phyloP scores from a whole-genome alignment of 345 rosid species.

The Pugionium cornutum region DNA sequence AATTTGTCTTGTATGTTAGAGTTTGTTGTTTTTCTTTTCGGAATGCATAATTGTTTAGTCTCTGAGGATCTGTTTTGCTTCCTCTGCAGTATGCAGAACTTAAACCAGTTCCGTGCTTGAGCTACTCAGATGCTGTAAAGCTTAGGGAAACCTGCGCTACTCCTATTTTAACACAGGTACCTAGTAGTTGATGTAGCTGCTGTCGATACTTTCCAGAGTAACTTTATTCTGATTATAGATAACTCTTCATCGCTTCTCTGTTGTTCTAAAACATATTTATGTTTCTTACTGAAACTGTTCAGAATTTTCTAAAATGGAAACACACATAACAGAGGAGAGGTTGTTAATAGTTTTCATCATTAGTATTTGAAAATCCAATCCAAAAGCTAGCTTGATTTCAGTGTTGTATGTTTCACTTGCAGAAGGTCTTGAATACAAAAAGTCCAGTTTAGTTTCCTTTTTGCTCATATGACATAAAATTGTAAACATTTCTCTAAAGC shows the following conservation, averaged over 20 bases:
- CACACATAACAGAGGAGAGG: neutral
- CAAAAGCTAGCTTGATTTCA: neutral
- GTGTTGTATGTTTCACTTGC: too few species aligned
- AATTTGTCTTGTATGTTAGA: constrained; percentile 1
- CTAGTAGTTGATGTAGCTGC: constrained; percentile 8
- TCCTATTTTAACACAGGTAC: constrained; percentile 88
- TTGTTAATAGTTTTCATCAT: neutral
- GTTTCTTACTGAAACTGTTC: constrained; percentile 5
- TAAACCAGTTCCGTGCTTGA: constrained; percentile 92
- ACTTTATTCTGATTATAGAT: neutral
- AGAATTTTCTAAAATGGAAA: neutral
- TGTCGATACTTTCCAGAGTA: neutral
- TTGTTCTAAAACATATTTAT: neutral
- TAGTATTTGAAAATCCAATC: neutral
- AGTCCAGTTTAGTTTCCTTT: neutral
- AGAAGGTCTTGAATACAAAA: too few species aligned
- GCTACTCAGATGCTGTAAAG: constrained; percentile 68
- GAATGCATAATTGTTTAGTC: neutral
- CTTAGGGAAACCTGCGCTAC: constrained; percentile 77
- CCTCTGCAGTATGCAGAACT: constrained; percentile 86
- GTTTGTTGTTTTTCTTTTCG: neutral
- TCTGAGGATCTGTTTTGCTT: constrained; percentile 10
- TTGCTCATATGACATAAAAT: neutral
- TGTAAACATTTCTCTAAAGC: neutral
- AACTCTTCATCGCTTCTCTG: neutral